Percentiles rank a stretch among this genome's conserved stretches.
Conservation (phyloP, 2,329 filamentous ascomycete species). For the Aureobasidium leucospermi region DNA sequence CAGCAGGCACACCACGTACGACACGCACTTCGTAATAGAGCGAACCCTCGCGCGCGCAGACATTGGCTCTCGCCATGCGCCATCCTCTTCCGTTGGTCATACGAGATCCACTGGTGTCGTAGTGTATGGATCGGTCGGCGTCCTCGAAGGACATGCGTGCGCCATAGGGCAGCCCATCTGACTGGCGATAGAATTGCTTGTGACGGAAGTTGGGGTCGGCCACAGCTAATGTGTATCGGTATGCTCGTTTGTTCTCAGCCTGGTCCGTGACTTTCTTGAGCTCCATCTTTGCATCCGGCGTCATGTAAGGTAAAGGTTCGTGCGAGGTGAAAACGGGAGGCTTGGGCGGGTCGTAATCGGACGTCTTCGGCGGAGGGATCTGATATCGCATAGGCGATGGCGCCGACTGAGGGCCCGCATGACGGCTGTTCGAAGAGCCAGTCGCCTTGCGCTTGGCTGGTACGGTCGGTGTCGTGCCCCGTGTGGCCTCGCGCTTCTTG, state of each 20-base stretch:
- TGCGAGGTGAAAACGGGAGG: constrained; percentile 40
- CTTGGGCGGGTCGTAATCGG: constrained; percentile 44
- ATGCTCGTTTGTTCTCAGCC: constrained; percentile 62
- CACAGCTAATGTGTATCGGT: constrained; percentile 84
- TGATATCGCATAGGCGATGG: constrained; percentile 45
- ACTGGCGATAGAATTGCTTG: constrained; percentile 81
- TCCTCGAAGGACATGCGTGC: constrained; percentile 91
- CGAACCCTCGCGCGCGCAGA: constrained; percentile 79
- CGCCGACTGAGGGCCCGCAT: constrained; percentile 19
- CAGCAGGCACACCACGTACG: constrained; percentile 60
- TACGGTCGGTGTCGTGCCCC: constrained; percentile 32
- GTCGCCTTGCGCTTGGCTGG: constrained; percentile 31
- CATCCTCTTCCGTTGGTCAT: constrained; percentile 91
- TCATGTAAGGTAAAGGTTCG: constrained; percentile 38
- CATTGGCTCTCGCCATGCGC: constrained; percentile 82
- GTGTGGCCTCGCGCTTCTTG: constrained; percentile 46
- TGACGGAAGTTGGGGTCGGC: constrained; percentile 82
- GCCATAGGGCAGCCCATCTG: constrained; percentile 75
- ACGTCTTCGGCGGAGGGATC: constrained; percentile 38
- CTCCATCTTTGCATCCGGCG: constrained; percentile 35
- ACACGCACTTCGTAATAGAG: constrained; percentile 95
- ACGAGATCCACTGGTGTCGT: constrained; percentile 61
- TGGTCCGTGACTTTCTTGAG: constrained; percentile 43
- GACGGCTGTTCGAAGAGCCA: background rate
- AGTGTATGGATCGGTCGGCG: constrained; percentile 74